phyloP scores from a whole-genome alignment of 2,329 filamentous ascomycete species.

The Ascomycota sp. region DNA sequence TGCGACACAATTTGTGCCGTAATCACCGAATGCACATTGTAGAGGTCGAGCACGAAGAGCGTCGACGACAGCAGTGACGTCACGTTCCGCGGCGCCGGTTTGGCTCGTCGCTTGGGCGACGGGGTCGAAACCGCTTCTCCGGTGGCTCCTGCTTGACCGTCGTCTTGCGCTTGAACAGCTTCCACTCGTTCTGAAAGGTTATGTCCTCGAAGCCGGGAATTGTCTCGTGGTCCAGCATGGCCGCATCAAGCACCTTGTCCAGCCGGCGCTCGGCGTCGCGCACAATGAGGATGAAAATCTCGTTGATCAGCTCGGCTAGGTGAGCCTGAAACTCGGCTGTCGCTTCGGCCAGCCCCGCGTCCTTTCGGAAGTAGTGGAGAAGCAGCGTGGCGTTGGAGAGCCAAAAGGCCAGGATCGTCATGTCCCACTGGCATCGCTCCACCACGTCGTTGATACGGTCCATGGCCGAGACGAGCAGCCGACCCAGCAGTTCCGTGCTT shows the following conservation, averaged over 20 bases:
- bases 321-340: constrained; percentile 84
- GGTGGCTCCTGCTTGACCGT: constrained; percentile 78
- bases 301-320: constrained; percentile 84
- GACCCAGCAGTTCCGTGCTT: constrained; percentile 61
- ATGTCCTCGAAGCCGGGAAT: constrained; percentile 96
- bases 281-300: constrained; percentile 96
- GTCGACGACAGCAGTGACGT: constrained; percentile 91
- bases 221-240: constrained; percentile 94
- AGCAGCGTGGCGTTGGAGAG: constrained; percentile 90
- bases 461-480: constrained; percentile 68
- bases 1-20: constrained; percentile 80
- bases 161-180: constrained; percentile 79
- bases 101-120: constrained; percentile 79
- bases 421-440: constrained; percentile 94
- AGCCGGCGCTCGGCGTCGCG: constrained; percentile 86
- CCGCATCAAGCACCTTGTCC: constrained; percentile 82
- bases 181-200: constrained; percentile 96
- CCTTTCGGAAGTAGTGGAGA: constrained; percentile 94
- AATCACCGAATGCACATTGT: constrained; percentile 96
- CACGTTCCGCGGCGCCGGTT: constrained; percentile 83
- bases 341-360: constrained; percentile 56
- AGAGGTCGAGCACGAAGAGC: constrained; percentile 91
- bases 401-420: constrained; percentile 98
- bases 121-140: constrained; percentile 85
- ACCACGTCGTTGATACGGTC: constrained; percentile 94